These are phyloP conservation scores for Bathelium albidoporum DNA, from an alignment of 495 filamentous ascomycete genomes.

Conservation along the genomic window DNA sequence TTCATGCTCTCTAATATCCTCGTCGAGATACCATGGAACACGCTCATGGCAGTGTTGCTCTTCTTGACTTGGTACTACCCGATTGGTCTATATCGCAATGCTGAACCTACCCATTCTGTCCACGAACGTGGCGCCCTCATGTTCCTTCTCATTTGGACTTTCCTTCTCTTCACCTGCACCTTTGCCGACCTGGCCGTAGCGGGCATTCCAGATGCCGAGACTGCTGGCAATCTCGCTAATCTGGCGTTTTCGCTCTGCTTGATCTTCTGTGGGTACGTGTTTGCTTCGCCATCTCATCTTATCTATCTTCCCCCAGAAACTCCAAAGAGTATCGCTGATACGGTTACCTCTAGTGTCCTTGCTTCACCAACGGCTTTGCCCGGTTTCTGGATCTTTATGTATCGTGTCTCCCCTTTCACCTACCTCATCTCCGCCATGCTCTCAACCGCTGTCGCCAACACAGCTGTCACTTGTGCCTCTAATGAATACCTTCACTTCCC, in stretches of 20 bases:
- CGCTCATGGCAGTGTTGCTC: constrained; percentile 39
- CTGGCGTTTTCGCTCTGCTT: background rate
- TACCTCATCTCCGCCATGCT: constrained; percentile 15
- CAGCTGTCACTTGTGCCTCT: constrained; percentile 4
- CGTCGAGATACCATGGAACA: constrained; percentile 45
- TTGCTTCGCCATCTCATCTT: background rate
- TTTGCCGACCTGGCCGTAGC: constrained; percentile 15
- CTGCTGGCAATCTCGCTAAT: constrained; percentile 7
- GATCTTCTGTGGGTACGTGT: background rate
- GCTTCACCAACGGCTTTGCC: background rate
- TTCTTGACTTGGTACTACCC: constrained; percentile 47
- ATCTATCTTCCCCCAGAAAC: background rate
- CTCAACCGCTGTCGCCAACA: constrained; percentile 4
- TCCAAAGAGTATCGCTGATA: background rate
- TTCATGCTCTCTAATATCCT: constrained; percentile 42
- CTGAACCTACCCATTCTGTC: constrained; percentile 34
- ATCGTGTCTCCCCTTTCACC: constrained; percentile 6
- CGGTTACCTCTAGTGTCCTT: background rate
- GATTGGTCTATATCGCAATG: constrained; percentile 34
- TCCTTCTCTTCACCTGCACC: constrained; percentile 27
- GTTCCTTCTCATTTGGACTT: constrained; percentile 51
- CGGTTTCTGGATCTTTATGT: constrained; percentile 24
- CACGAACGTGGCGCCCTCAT: constrained; percentile 48
- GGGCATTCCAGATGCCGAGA: constrained; percentile 14
- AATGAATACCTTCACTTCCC: constrained; percentile 10